Base-by-base conservation (phyloP, 2,329 filamentous ascomycete genomes). In the Trichophyton simii region DNA sequence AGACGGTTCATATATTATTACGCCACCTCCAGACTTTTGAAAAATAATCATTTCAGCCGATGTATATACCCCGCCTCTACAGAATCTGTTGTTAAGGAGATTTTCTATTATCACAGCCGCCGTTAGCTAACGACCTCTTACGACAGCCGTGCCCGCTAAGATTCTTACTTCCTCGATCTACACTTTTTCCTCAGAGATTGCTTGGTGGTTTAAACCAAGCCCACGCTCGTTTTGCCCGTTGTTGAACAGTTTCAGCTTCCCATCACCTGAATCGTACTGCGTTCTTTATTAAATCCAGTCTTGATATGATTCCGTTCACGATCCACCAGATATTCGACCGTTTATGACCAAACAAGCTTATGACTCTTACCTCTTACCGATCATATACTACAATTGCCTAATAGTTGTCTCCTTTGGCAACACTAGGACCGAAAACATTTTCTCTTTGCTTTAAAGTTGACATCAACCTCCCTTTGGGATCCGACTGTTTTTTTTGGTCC, bases 1-100 rank as follows among this genome's bases (percentile, higher is more conserved):
- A 42, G 57, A n/a, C 57, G 38, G 38, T 59, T 59, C n/a, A 57
- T 57, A 57, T 57, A 44, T 59, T 46, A 59, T 59, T 59, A 59
- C 57, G 57, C 57, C 57, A 59, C 42, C 57, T 48, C 42, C 57
- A 44, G 22, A 44, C 57, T 34, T 46, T 28, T 34, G 41, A 59
- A 59, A 36, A 59, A 59, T 59, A 59, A 59, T 59, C 36, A 48
- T 48, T 38, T 44, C 57, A 59, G 34, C 55, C 20, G 38, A 58
- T 34, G 20, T 38, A 38, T 44, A 59, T 59, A 59, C 57, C 57
- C 57, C 57, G 57, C 57, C 57, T 59, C 22, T 38, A n/a, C 28
- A 46, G 36, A 25, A 57, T 57, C 38, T 42, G 15, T 7, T 57
- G 18, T 41, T 18, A 57, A 57, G 34, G 22, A 57, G 18, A 57